Conservation (phyloP, 192 early-diverging fungal genomes). For the Podila minutissima region DNA sequence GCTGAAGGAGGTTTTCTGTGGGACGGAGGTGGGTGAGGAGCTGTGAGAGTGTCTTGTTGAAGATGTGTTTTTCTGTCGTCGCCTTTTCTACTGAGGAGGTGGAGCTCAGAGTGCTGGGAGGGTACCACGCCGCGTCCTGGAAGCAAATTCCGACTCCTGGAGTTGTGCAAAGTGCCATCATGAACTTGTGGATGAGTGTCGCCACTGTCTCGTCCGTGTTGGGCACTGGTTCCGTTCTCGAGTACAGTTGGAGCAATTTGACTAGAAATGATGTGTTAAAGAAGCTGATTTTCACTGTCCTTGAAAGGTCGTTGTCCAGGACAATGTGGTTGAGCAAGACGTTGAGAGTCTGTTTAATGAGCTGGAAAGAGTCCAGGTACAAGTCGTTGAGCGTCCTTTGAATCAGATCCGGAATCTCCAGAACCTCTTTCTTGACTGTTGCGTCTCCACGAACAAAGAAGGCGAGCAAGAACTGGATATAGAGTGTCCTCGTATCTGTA, state of each 20-base stretch:
- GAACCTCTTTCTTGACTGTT: conserved; percentile 71
- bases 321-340: conserved; percentile 69
- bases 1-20: conserved; percentile 72
- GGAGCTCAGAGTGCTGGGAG: conserved; percentile 50
- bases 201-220: conserved; percentile 60
- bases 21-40: conserved; percentile 70
- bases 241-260: conserved; percentile 68
- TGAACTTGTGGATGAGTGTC: conserved; percentile 73
- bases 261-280: conserved; percentile 80
- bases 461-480: conserved; percentile 79
- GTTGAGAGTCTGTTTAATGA: conserved; percentile 61
- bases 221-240: conserved; percentile 54
- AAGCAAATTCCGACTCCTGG: conserved; percentile 82
- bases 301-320: conserved; percentile 67
- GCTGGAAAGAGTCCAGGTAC: conserved; percentile 71
- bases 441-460: conserved; percentile 80
- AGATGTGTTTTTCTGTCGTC: conserved; percentile 49
- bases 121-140: conserved; percentile 82
- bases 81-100: conserved; percentile 20
- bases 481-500: conserved; percentile 76
- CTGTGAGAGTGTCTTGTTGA: conserved; percentile 64
- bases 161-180: conserved; percentile 75
- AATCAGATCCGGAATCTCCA: conserved; percentile 79
- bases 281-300: conserved; percentile 69
- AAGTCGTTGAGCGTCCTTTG: conserved; percentile 75